These are phyloP conservation scores for Zymoseptoria ardabiliae DNA, from an alignment of 2,329 filamentous ascomycete genomes.

Conservation along the genomic window DNA sequence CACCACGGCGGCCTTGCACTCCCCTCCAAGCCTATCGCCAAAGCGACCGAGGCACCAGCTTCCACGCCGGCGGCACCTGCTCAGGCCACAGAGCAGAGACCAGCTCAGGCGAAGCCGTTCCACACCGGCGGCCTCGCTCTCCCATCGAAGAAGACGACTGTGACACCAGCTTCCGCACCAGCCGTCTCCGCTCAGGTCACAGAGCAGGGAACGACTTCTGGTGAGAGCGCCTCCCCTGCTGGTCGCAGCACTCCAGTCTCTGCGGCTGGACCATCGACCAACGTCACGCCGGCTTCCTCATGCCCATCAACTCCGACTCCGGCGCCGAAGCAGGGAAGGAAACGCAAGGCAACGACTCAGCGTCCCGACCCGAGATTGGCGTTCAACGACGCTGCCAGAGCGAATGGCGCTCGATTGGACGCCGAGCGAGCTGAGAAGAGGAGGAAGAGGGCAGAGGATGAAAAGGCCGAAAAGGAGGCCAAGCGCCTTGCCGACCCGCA, in stretches of 20 bases:
- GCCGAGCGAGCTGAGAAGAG: neutral
- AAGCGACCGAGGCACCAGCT: neutral
- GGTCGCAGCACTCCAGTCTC: neutral
- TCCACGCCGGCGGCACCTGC: neutral
- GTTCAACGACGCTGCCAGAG: neutral
- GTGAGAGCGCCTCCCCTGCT: neutral
- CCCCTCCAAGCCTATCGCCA: neutral
- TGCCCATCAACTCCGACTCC: neutral
- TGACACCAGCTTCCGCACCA: neutral
- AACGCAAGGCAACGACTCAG: neutral
- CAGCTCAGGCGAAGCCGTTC: neutral
- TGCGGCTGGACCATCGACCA: neutral
- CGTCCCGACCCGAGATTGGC: neutral
- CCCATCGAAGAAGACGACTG: neutral
- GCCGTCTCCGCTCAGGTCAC: neutral
- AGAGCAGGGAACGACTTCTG: neutral
- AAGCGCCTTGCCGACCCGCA: neutral
- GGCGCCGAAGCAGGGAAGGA: neutral
- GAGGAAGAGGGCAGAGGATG: neutral
- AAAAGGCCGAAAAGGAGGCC: neutral
- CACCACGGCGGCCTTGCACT: neutral
- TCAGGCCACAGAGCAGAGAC: neutral
- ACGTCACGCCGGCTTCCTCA: neutral
- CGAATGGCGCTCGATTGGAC: neutral
- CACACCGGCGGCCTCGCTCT: neutral